phyloP scores from a whole-genome alignment of 2,329 filamentous ascomycete genomes.

The Ophiosphaerella narmari region DNA sequence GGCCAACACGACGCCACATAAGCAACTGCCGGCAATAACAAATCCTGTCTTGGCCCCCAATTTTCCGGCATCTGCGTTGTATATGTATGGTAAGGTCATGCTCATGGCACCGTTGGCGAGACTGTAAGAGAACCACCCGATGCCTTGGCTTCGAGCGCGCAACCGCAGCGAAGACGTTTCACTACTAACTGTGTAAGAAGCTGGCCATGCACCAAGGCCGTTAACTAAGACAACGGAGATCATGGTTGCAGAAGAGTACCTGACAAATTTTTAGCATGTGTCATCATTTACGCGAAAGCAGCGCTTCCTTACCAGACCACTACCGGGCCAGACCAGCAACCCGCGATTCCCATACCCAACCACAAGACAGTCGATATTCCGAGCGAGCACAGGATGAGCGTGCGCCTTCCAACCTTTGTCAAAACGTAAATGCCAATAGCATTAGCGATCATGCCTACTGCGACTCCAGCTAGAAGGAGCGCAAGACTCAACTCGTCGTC shows the following conservation, averaged over 20 bases:
- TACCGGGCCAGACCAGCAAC: not conserved
- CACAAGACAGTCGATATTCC: slow-evolving; percentile 5
- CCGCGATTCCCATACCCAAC: slow-evolving; percentile 11
- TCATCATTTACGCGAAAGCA: not conserved
- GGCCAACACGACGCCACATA: not conserved
- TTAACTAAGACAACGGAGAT: slow-evolving; percentile 33
- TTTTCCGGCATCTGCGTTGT: slow-evolving; percentile 46
- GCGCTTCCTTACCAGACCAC: not conserved
- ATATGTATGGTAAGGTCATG: slow-evolving; percentile 38
- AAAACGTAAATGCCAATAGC: slow-evolving; percentile 10
- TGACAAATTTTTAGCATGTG: not conserved
- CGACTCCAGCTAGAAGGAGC: slow-evolving; percentile 14
- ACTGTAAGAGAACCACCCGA: not conserved
- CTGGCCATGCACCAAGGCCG: slow-evolving; percentile 43
- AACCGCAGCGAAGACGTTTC: slow-evolving; percentile 3
- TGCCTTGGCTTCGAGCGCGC: slow-evolving; percentile 3
- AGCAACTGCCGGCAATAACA: slow-evolving; percentile 39
- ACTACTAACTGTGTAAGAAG: slow-evolving; percentile 40
- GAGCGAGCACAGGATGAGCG: slow-evolving; percentile 10
- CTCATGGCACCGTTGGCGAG: slow-evolving; percentile 1
- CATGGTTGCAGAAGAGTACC: slow-evolving; percentile 8
- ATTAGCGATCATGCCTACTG: slow-evolving; percentile 10
- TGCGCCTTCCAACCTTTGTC: slow-evolving; percentile 8
- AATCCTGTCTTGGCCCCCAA: slow-evolving; percentile 46
- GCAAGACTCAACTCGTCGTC: slow-evolving; percentile 5